Percentiles rank a stretch among this genome's conserved stretches.
Evolutionary conservation across 2,329 filamentous ascomycete species (phyloP).

Genomic region (Aspergillus sojae): DNA sequence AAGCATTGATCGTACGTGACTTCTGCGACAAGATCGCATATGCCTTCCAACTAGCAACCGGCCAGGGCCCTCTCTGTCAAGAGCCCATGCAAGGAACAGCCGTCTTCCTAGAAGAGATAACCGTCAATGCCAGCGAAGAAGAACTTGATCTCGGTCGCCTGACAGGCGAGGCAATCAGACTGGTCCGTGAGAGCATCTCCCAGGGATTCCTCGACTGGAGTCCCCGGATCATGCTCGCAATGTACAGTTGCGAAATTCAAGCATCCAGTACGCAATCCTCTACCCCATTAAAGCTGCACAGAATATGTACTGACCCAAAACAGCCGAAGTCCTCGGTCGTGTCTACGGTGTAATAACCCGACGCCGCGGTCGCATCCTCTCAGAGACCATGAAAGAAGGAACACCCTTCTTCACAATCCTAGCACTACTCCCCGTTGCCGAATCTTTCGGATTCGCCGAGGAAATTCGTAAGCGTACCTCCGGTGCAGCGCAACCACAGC

Average conservation of each 20-base stretch:
- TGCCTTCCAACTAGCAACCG: constrained; percentile 89
- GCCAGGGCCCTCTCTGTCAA: constrained; percentile 85
- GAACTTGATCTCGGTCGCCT: constrained; percentile 70
- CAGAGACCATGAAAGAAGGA: constrained; percentile 90
- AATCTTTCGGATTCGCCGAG: constrained; percentile 93
- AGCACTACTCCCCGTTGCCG: constrained; percentile 84
- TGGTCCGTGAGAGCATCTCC: constrained; percentile 79
- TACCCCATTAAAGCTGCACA: not conserved
- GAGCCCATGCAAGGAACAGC: constrained; percentile 93
- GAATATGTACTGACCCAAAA: constrained; percentile 26
- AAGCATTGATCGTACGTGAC: constrained; percentile 57
- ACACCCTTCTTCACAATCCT: constrained; percentile 96
- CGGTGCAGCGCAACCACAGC: constrained; percentile 86
- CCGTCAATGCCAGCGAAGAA: constrained; percentile 59
- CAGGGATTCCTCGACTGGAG: constrained; percentile 94
- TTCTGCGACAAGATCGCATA: constrained; percentile 89
- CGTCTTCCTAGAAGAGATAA: constrained; percentile 82
- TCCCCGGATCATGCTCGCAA: constrained; percentile 89
- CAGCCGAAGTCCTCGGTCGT: constrained; percentile 86
- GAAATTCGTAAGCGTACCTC: constrained; percentile 95
- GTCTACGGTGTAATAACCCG: constrained; percentile 98
- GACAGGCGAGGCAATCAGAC: constrained; percentile 91
- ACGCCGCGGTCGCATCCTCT: constrained; percentile 83
- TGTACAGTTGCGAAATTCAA: constrained; percentile 98
- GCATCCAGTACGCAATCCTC: constrained; percentile 68